Percentiles rank a stretch among this genome's conserved stretches.
Evolutionary conservation across 2,329 filamentous ascomycete species (phyloP).

Genomic region (Myriosclerotinia duriaeana): DNA sequence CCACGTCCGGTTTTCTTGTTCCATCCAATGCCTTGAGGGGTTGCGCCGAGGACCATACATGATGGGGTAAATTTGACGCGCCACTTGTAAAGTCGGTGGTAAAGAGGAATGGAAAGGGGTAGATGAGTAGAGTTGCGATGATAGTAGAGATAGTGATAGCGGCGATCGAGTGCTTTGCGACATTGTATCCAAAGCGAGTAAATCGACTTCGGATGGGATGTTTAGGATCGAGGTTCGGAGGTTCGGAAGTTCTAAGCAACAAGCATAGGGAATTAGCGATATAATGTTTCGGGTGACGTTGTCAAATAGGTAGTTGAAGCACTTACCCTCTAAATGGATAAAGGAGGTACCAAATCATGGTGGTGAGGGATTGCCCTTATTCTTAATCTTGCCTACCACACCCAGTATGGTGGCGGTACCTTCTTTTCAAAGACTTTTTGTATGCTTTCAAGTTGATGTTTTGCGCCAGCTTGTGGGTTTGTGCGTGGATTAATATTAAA

Average conservation of each 20-base stretch:
- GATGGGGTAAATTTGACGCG: slow-evolving; percentile 69
- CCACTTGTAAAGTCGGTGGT: slow-evolving; percentile 70
- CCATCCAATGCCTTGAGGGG: slow-evolving; percentile 55
- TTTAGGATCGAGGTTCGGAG: slow-evolving; percentile 61
- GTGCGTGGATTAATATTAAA: neutral
- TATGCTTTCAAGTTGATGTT: neutral
- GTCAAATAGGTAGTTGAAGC: neutral
- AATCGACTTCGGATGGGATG: slow-evolving; percentile 67
- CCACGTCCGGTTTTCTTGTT: slow-evolving; percentile 61
- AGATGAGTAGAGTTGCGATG: slow-evolving; percentile 67
- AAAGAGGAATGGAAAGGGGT: slow-evolving; percentile 74
- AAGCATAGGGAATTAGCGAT: neutral
- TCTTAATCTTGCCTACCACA: slow-evolving; percentile 18
- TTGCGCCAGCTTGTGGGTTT: neutral
- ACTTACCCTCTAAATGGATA: slow-evolving; percentile 75
- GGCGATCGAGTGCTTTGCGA: slow-evolving; percentile 70
- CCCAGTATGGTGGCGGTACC: slow-evolving; percentile 15
- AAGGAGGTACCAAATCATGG: slow-evolving; percentile 75
- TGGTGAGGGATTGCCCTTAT: neutral
- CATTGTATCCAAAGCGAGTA: slow-evolving; percentile 67
- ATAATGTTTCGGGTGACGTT: neutral
- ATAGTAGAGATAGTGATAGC: slow-evolving; percentile 74
- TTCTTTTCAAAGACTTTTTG: neutral
- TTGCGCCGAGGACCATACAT: slow-evolving; percentile 77
- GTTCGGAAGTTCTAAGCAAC: slow-evolving; percentile 65